Base-by-base conservation (phyloP, 2,329 filamentous ascomycete species). In the Chrysoporthe puriensis region DNA sequence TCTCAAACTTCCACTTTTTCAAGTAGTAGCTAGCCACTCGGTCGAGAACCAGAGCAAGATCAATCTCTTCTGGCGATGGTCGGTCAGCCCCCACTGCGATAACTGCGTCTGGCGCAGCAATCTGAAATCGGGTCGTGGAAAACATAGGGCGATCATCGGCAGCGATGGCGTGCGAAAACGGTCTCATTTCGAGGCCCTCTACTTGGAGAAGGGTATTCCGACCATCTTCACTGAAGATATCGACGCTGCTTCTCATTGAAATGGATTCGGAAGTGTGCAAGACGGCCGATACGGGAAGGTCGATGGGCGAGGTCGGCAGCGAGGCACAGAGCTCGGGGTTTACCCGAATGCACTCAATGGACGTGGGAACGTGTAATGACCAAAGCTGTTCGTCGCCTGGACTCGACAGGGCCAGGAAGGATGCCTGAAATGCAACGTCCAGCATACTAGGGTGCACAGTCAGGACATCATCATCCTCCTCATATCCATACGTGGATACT, bases 291-390 rank as follows among this genome's bases (percentile, higher is more conserved):
- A 57, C 21, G 21, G 54, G 54, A 11, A 57, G 54, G 14, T 32
- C 5, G 21, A 16, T 34, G 13, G 54, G 14, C 6, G 54, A 57
- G 26, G 34, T 57, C 2, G 54, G 54, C 54, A 57, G 26, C 3
- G 54, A 57, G 4, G 54, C 54, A 18, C 54, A 57, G 11, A 57
- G 54, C 54, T 32, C 54, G 5, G 60, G 60, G 60, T 62, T 62
- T 9, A 62, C 36, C 9, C 18, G 26, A 36, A 62, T 52, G 13
- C 21, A 40, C 7, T 40, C 2, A 18, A 52, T 52, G 32, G 44
- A 34, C 8, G 18, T 21, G 5, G 60, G 60, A 3, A 62, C 60
- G 11, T 36, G 48, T 8, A 62, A n/a, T 4, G 18, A 48, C 21
- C 60, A 40, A 9, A 62, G 21, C 14, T 36, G 44, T 5, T 50